phyloP scores from a whole-genome alignment of 1,139 yeast genomes.

The Pichia cactophila region DNA sequence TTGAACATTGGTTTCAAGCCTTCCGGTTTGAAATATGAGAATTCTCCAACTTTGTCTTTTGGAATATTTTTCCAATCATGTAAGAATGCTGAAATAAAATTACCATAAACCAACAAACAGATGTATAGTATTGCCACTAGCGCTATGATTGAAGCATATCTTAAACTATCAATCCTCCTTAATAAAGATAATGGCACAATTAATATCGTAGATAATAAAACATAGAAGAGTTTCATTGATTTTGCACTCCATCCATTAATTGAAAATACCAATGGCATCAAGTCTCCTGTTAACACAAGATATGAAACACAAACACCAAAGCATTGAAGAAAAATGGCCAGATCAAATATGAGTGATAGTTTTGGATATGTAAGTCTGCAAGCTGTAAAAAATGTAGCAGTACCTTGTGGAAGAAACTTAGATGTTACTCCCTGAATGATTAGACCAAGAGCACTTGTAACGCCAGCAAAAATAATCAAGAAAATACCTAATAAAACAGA shows the following conservation, averaged over 20 bases:
- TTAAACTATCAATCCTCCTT: conserved; percentile 72
- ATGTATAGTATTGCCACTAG: conserved; percentile 74
- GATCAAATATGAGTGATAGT: conserved; percentile 59
- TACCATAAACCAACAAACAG: conserved; percentile 62
- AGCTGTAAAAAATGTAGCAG: conserved; percentile 79
- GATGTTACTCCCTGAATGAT: conserved; percentile 73
- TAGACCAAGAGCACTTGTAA: conserved; percentile 74
- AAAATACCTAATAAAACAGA: conserved; percentile 65
- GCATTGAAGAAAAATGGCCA: conserved; percentile 52
- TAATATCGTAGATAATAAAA: conserved; percentile 49
- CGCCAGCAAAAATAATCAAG: conserved; percentile 64
- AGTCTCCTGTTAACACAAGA: conserved; percentile 80
- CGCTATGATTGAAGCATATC: conserved; percentile 82
- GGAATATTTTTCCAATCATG: conserved; percentile 21
- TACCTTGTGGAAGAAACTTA: conserved; percentile 57
- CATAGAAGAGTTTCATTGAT: conserved; percentile 51
- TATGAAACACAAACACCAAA: conserved; percentile 92
- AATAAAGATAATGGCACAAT: conserved; percentile 73
- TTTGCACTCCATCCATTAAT: conserved; percentile 28
- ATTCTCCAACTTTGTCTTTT: conserved; percentile 38
- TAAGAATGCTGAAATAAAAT: conserved; percentile 37
- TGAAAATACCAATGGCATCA: conserved; percentile 52
- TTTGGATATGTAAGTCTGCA: conserved; percentile 81
- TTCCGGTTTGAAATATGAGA: conserved; percentile 48
- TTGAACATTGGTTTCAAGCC: conserved; percentile 57